Evolutionary conservation across 169 alveolate species (phyloP).

Genomic region (Amoebophrya sp.): DNA sequence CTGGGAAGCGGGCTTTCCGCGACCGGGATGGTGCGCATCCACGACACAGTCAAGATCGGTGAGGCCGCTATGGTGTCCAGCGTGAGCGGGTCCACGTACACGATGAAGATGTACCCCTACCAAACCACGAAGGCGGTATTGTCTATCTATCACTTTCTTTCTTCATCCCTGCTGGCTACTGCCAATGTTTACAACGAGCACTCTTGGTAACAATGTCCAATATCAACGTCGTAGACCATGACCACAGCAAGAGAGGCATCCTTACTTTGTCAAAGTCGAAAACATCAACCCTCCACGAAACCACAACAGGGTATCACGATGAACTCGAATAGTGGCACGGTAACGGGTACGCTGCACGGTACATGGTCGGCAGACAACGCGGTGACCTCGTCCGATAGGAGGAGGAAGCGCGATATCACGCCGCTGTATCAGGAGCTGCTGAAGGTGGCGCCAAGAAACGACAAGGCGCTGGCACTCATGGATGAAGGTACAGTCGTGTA

Average conservation of each 20-base stretch:
- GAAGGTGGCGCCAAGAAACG: background rate
- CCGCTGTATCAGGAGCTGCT: conserved; percentile 1
- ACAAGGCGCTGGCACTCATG: background rate
- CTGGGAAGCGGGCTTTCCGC: background rate
- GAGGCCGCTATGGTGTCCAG: background rate
- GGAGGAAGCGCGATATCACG: conserved; percentile 3
- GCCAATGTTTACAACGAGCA: too few species aligned
- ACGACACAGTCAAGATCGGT: background rate
- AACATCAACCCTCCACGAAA: background rate
- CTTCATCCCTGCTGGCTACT: too few species aligned
- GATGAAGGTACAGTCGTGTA: background rate
- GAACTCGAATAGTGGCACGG: background rate
- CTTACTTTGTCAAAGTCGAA: too few species aligned
- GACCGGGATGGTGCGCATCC: background rate
- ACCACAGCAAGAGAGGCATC: too few species aligned
- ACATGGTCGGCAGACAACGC: conserved; percentile 11
- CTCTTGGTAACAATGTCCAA: too few species aligned
- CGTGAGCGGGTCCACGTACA: background rate
- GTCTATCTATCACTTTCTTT: too few species aligned
- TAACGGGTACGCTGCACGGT: background rate
- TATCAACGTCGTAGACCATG: too few species aligned
- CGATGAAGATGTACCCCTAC: background rate
- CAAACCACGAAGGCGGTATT: background rate
- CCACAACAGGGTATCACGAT: background rate
- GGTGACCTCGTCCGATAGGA: background rate